phyloP scores from a whole-genome alignment of 352 stramenopile genomes.

The Globisporangium paddicum region DNA sequence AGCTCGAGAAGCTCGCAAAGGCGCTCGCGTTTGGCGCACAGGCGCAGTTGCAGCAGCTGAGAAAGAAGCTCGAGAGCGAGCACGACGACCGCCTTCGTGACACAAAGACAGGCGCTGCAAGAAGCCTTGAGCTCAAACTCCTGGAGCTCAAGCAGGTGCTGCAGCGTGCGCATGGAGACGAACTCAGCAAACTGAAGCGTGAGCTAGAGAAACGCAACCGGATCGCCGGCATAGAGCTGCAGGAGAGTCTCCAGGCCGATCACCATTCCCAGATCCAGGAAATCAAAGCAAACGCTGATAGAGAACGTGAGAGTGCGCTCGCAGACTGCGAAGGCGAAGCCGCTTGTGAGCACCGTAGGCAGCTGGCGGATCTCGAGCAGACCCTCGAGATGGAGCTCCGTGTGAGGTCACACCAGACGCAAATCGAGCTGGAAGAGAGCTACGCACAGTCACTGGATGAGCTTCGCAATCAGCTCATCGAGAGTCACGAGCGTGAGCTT shows the following conservation, averaged over 20 bases:
- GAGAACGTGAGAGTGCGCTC: conserved; percentile 17
- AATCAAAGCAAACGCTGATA: conserved; percentile 21
- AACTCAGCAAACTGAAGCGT: conserved; percentile 28
- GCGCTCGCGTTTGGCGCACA: conserved; percentile 54
- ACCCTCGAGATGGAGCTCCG: conserved; percentile 40
- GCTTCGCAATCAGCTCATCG: conserved; percentile 21
- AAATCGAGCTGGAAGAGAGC: conserved; percentile 33
- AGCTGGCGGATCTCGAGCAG: conserved; percentile 30
- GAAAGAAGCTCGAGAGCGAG: conserved; percentile 30
- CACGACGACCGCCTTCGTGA: conserved; percentile 32
- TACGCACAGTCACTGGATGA: conserved; percentile 35
- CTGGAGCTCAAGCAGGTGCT: conserved; percentile 41
- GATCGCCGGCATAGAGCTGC: conserved; percentile 41
- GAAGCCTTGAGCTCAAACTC: conserved; percentile 30
- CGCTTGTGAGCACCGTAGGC: conserved; percentile 25
- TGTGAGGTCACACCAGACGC: conserved; percentile 29
- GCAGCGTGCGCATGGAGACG: conserved; percentile 25
- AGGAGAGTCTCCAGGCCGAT: conserved; percentile 34
- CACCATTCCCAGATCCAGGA: conserved; percentile 24
- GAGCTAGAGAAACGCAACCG: conserved; percentile 46
- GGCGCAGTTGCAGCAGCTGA: conserved; percentile 55
- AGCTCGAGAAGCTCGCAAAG: conserved; percentile 57
- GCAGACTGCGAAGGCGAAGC: conserved; percentile 20
- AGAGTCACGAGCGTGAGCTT: conserved; percentile 30
- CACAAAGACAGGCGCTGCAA: conserved; percentile 20